Evolutionary conservation across 1,284 basidiomycete genomes (phyloP), one percentile per base, ranked within the genome.

Genomic region (Pterula multifida): DNA sequence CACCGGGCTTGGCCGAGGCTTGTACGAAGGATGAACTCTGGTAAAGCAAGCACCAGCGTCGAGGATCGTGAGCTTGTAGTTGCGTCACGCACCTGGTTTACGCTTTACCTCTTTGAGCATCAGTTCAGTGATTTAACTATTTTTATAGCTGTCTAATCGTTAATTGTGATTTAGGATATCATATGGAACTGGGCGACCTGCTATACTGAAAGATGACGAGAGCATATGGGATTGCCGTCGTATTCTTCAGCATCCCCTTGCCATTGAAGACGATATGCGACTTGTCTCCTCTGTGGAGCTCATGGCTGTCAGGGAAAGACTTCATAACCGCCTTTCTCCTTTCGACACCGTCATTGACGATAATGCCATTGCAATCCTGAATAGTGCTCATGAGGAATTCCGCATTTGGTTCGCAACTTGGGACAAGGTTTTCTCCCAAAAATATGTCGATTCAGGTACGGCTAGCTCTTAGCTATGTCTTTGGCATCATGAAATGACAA

Each of bases 271-370:
- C 55, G 92, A 96, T 59, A 92, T 90, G 76, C 81, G 92, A 42
- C 78, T 96, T n/a, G 88, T 95, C 17, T 93, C 91, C 3, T 94
- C 90, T 0, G 87, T 92, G 19, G 89, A 90, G 58, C 72, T 90
- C 49, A 86, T 89, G 77, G 77, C 77, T n/a, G 78, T 89, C 55
- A 78, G 87, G 48, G 86, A 90, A 61, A 70, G 79, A 28, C 72
- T 87, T 3, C 77, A 86, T 57, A 85, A 87, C 59, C 75, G 74
- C 11, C 65, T 90, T 35, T 73, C 78, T 25, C 82, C 81, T 15
- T 75, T 79, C 45, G 83, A 88, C 56, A 74, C 75, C 2, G 75
- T 79, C 11, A 78, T 88, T 26, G 76, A 76, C 55, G 79, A 85
- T 22, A 70, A 73, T 47, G 81, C 84, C 45, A 83, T 86, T 60